Base-by-base conservation (phyloP, 2,329 filamentous ascomycete species). In the Trichoderma sp. region DNA sequence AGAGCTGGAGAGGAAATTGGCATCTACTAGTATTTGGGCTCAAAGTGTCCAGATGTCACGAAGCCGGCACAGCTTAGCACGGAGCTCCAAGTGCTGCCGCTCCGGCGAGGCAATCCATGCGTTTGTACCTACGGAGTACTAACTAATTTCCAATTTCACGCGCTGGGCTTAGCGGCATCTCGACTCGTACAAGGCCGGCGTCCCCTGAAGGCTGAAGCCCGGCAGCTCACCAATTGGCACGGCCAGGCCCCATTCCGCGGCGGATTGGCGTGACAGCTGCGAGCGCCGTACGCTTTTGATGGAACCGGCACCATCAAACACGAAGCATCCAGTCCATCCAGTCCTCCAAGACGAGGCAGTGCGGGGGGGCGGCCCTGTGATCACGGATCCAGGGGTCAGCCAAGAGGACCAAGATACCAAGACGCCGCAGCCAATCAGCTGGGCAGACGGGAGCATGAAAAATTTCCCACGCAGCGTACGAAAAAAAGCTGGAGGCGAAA, bases 401-500 rank as follows among this genome's bases (percentile, higher is more conserved):
- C n/a, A 48, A 19, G n/a, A n/a, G n/a, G n/a, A n/a, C n/a, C n/a
- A n/a, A 22, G 42, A 48, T n/a, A 17, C n/a, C n/a, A 45, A 45
- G 39, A 48, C n/a, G 1, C n/a, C 42, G 19, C 50, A 53, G 53
- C 67, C 67, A 68, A 68, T 68, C 59, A 66, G 67, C 61, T 45
- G 25, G 34, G 35, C 39, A 9, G 29, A 15, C 42, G 27, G 13
- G 61, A 52, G 64, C 61, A 58, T 57, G 53, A 59, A 59, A 54
- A 66, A 59, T 68, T 68, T 42, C 65, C 66, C 50, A 65, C 61
- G 50, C 52, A 52, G 61, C 50, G 45, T 53, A 10, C 12, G 13
- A 42, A 56, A 57, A 34, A 56, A 57, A 34, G 61, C 52, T 57
- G 61, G 61, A 65, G 66, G 66, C 66, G 59, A 68, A 68, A 68